Conservation (phyloP, 306 rosid genomes). For the Prinsepia uniflora region DNA sequence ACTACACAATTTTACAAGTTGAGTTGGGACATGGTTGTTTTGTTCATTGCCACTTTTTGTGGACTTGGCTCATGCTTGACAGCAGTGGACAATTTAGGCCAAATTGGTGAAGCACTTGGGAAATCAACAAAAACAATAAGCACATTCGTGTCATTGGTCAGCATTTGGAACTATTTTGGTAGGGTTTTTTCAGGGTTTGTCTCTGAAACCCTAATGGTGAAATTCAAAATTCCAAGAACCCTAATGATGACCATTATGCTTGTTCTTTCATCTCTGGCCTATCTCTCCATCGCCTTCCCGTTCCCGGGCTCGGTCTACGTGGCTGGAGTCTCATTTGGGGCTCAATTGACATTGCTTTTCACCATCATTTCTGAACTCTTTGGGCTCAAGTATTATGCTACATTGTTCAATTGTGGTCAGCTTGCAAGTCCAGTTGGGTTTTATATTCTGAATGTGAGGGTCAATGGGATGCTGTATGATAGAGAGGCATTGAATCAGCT, state of each 20-base stretch:
- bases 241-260: constrained; percentile 42
- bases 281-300: constrained; percentile 45
- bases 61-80: constrained; percentile 47
- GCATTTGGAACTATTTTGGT: constrained; percentile 59
- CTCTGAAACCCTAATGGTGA: constrained; percentile 33
- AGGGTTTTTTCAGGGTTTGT: constrained; percentile 44
- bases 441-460: constrained; percentile 39
- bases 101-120: constrained; percentile 48
- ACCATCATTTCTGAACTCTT: constrained; percentile 54
- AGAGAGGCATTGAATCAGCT: constrained; percentile 32
- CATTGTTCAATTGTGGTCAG: constrained; percentile 50
- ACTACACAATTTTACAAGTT: constrained; percentile 45
- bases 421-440: constrained; percentile 48
- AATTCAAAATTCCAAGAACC: constrained; percentile 39
- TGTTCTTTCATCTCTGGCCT: constrained; percentile 34
- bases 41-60: constrained; percentile 32
- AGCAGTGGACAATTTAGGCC: constrained; percentile 48
- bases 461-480: constrained; percentile 40
- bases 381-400: constrained; percentile 45
- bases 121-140: constrained; percentile 25
- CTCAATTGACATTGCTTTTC: constrained; percentile 42
- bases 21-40: constrained; percentile 41
- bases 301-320: constrained; percentile 35
- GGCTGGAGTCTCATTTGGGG: constrained; percentile 49
- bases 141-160: constrained; percentile 39